Evolutionary conservation across 805 yeast genomes (phyloP), one percentile per base, ranked within the genome.

Genomic region (Myxozyma sirexii): DNA sequence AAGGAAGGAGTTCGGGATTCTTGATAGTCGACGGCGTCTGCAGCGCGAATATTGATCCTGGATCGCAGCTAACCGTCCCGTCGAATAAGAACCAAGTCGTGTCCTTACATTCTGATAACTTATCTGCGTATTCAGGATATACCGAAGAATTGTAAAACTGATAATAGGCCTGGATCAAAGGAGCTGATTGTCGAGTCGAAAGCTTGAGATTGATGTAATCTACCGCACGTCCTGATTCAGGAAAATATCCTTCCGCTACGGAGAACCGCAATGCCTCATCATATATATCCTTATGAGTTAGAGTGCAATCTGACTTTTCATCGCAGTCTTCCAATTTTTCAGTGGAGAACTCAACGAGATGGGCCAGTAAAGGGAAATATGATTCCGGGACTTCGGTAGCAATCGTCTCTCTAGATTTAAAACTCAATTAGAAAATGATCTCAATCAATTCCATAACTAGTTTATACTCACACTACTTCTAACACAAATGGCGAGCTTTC

Each of bases 11-110:
- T 5, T 54, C 62, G 15, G 72, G 70, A 12, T 68, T 52, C 3
- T 60, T 50, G 3, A 60, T 59, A 10, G 56, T 52, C 21, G 67
- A 45, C 3, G 70, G 67, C 3, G 90, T 82, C 70, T 87, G 86
- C 57, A 94, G 77, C 2, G 97, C 96, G 71, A 83, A 94, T 0
- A 90, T 80, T 58, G 87, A 96, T 56, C 83, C 88, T 2, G 85
- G 76, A 8, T 86, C 82, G 67, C 91, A 85, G 68, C 85, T 86
- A 1, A 79, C 71, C 26, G 77, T 76, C 50, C 81, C 81, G 59
- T 85, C 83, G 63, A 78, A 78, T 57, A 75, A 69, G 6, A 84
- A 70, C 81, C 88, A 85, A 0, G 83, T 76, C 4, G 66, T 68
- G 4, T 74, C 35, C 73, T 79, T 72, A 72, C 78, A 4, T 71